Percentiles rank a stretch among this genome's conserved stretches.
Conservation (phyloP, 169 alveolate genomes). For the Plasmodium chabaudi region DNA sequence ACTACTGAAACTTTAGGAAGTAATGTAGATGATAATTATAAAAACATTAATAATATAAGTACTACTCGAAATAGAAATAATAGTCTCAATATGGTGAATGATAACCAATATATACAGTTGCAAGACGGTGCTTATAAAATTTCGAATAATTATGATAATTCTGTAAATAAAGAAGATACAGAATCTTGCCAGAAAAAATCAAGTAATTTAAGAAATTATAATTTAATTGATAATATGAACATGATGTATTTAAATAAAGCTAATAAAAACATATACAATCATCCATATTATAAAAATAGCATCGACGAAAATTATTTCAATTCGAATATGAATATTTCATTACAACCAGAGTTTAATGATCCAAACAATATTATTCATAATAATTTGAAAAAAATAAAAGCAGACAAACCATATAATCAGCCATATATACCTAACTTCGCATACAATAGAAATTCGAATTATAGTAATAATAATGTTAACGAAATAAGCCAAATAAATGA, state of each 20-base stretch:
- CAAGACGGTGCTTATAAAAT: not conserved
- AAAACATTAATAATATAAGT: not conserved
- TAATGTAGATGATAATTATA: not conserved
- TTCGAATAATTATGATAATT: constrained; percentile 11
- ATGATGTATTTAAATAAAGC: constrained; percentile 24
- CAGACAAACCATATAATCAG: not conserved
- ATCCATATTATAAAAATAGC: not conserved
- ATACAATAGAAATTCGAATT: not conserved
- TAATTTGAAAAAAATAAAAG: not conserved
- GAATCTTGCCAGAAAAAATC: not conserved
- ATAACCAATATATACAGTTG: too few relatives aligned
- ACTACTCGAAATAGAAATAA: not conserved
- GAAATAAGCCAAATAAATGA: not conserved
- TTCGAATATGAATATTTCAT: not conserved
- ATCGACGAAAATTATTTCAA: not conserved
- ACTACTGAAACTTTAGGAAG: not conserved
- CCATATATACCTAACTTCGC: not conserved
- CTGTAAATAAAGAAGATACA: not conserved
- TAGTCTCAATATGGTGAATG: too few relatives aligned
- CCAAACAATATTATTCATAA: not conserved
- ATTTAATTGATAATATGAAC: constrained; percentile 18
- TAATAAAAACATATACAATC: constrained; percentile 7
- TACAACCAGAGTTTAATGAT: not conserved
- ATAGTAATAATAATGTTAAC: not conserved
- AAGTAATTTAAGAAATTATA: constrained; percentile 18